These are phyloP conservation scores for Xenoacremonium recifei DNA, from an alignment of 2,329 filamentous ascomycete genomes.

Conservation along the genomic window DNA sequence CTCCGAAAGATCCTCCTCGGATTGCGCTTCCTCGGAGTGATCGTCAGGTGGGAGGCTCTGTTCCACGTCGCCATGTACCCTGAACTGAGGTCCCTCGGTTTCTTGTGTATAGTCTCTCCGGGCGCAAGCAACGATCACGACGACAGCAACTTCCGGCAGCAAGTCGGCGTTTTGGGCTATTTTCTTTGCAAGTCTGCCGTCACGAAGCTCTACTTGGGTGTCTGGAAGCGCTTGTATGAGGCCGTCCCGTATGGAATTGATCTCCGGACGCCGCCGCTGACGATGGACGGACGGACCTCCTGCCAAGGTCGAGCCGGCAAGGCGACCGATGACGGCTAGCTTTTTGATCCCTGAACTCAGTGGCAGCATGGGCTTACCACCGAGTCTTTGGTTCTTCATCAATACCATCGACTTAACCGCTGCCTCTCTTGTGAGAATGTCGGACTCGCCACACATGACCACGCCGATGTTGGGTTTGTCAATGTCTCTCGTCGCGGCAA, in stretches of 20 bases:
- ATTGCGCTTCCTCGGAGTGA: not conserved
- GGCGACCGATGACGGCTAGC: slow-evolving; percentile 15
- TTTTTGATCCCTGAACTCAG: slow-evolving; percentile 3
- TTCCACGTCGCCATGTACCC: too few species aligned
- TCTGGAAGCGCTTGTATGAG: slow-evolving; percentile 2
- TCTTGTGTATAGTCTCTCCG: too few species aligned
- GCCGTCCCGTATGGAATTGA: slow-evolving; percentile 11
- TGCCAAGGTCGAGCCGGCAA: slow-evolving; percentile 13
- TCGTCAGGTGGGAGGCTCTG: not conserved
- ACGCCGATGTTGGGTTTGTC: slow-evolving; percentile 1
- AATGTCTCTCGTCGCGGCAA: not conserved
- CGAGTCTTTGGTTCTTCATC: slow-evolving; percentile 13
- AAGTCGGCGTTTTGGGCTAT: not conserved
- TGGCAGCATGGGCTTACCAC: not conserved
- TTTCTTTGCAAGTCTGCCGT: too few species aligned
- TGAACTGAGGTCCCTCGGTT: too few species aligned
- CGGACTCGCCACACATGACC: slow-evolving; percentile 18
- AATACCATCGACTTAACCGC: slow-evolving; percentile 18
- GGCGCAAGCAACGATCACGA: not conserved
- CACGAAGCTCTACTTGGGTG: not conserved
- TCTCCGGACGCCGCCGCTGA: slow-evolving; percentile 8
- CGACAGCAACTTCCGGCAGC: not conserved
- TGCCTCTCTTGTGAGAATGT: slow-evolving; percentile 12
- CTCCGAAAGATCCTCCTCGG: not conserved
- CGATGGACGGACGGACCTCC: too few species aligned